Percentiles rank a stretch among this genome's conserved stretches.
phyloP scores from a whole-genome alignment of 192 early-diverging fungal genomes.

The Chytriomyces hyalinus region DNA sequence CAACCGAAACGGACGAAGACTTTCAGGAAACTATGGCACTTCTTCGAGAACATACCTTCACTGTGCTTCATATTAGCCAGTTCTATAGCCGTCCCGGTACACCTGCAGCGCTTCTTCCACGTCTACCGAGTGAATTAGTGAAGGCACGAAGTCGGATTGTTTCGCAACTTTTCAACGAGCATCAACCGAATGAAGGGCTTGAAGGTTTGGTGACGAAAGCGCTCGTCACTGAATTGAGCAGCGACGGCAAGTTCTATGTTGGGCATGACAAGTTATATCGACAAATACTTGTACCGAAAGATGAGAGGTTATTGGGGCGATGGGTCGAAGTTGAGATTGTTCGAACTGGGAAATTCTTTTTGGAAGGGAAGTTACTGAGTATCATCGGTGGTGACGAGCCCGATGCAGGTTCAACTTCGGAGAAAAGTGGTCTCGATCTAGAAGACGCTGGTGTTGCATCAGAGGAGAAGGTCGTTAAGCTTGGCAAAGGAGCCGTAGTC shows the following conservation, averaged over 20 bases:
- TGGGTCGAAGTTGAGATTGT: constrained; percentile 44
- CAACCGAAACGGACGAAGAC: constrained; percentile 58
- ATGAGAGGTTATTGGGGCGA: constrained; percentile 45
- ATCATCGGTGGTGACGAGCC: constrained; percentile 5
- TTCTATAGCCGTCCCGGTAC: constrained; percentile 68
- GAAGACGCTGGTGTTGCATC: not conserved
- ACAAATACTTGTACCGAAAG: constrained; percentile 57
- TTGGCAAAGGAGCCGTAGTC: constrained; percentile 23
- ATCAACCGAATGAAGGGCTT: constrained; percentile 41
- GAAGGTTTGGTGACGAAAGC: constrained; percentile 37
- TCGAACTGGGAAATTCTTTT: constrained; percentile 47
- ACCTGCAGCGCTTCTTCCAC: constrained; percentile 58
- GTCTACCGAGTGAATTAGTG: constrained; percentile 49
- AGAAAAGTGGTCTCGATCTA: not conserved
- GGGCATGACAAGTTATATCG: constrained; percentile 59
- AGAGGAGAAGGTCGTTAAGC: not conserved
- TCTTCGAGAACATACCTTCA: constrained; percentile 49
- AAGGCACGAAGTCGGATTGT: constrained; percentile 54
- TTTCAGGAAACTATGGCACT: constrained; percentile 58
- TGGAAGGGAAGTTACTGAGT: constrained; percentile 44
- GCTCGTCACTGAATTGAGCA: constrained; percentile 55
- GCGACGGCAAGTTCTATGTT: constrained; percentile 55
- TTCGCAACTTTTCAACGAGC: constrained; percentile 54
- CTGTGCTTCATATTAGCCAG: constrained; percentile 63
- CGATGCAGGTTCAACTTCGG: not conserved